Percentiles rank a stretch among this genome's conserved stretches.
These are phyloP conservation scores for Daedaleopsis nitida DNA, from an alignment of 768 basidiomycete genomes.

Conservation along the genomic window DNA sequence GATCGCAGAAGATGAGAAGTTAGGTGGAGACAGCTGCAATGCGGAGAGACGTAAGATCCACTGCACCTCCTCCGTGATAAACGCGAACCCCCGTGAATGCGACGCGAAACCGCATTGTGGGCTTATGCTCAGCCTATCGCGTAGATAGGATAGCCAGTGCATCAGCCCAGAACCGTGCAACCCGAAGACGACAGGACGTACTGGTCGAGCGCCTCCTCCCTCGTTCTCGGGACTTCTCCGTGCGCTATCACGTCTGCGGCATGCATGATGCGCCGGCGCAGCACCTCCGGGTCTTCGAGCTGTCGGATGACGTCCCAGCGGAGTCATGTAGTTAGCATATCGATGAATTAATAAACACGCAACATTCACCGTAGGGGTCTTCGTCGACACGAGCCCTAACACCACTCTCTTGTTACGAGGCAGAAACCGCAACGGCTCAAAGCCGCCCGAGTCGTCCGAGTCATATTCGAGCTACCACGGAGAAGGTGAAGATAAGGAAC, in stretches of 20 bases:
- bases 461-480: conserved; percentile 55
- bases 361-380: conserved; percentile 36
- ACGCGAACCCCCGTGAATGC: conserved; percentile 27
- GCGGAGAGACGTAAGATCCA: not conserved
- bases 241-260: conserved; percentile 45
- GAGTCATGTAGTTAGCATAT: not conserved
- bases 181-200: conserved; percentile 13
- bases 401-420: conserved; percentile 45
- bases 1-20: not conserved
- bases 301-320: not conserved
- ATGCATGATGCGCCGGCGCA: conserved; percentile 41
- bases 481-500: not conserved
- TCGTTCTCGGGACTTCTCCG: conserved; percentile 35
- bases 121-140: conserved; percentile 39
- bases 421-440: conserved; percentile 50
- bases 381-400: conserved; percentile 45
- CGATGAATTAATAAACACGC: not conserved
- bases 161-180: not conserved
- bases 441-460: conserved; percentile 60
- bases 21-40: not conserved
- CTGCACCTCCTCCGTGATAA: conserved; percentile 13
- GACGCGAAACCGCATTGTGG: conserved; percentile 54
- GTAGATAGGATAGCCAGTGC: not conserved
- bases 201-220: conserved; percentile 43
- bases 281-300: conserved; percentile 41